A percentile compares a stretch with the other conserved stretches of the same genome.
These are phyloP conservation scores for Aureobasidium sp. DNA, from an alignment of 2,329 filamentous ascomycete species.

Conservation along the genomic window DNA sequence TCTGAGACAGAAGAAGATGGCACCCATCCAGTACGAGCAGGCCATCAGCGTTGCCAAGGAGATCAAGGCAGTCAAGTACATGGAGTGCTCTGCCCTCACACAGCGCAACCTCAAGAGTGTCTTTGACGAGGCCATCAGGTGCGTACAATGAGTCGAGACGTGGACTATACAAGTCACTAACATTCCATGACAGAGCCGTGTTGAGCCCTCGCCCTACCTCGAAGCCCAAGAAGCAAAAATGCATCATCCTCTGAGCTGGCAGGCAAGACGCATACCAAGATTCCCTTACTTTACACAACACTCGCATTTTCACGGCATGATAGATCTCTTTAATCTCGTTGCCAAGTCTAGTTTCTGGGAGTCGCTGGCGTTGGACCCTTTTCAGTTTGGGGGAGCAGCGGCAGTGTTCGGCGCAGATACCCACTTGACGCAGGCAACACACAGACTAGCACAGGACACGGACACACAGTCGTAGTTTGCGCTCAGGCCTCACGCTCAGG, in stretches of 20 bases:
- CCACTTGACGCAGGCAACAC: conserved; percentile 8
- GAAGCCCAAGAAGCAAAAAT: conserved; percentile 60
- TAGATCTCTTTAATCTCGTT: conserved; percentile 16
- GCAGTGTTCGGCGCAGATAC: conserved; percentile 15
- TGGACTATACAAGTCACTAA: background rate
- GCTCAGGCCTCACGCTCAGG: background rate
- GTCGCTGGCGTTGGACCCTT: conserved; percentile 16
- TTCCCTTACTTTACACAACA: conserved; percentile 4
- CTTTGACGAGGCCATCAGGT: conserved; percentile 98
- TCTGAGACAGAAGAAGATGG: conserved; percentile 87
- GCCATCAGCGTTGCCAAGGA: conserved; percentile 84
- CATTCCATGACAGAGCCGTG: conserved; percentile 51
- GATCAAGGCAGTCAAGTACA: conserved; percentile 92
- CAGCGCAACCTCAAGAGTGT: conserved; percentile 97
- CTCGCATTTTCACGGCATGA: conserved; percentile 15
- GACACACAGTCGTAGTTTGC: conserved; percentile 3
- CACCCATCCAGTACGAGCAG: conserved; percentile 92
- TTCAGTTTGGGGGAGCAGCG: conserved; percentile 13
- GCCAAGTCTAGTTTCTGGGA: conserved; percentile 15
- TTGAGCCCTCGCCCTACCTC: conserved; percentile 59
- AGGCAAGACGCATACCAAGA: background rate
- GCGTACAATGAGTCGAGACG: conserved; percentile 31
- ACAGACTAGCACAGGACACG: conserved; percentile 2
- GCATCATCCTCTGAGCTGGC: conserved; percentile 56
- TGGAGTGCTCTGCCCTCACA: conserved; percentile 94